These are phyloP conservation scores for Symbiodinium pilosum DNA, from an alignment of 73 alveolate species.

Conservation along the genomic window DNA sequence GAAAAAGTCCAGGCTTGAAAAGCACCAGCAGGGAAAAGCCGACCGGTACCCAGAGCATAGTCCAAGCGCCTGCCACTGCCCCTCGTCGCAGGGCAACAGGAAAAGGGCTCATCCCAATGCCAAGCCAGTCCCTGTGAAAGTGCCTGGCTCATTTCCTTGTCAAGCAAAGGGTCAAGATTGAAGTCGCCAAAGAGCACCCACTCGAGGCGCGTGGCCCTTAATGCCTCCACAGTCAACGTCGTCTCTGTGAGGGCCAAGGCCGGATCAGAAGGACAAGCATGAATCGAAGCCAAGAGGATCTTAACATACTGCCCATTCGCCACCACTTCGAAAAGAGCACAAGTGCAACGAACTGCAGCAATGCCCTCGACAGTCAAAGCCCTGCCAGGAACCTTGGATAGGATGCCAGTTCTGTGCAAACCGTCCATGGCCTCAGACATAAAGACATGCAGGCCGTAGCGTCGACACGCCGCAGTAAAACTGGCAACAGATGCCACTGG, in stretches of 20 bases:
- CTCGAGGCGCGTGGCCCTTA: background rate
- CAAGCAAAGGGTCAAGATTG: background rate
- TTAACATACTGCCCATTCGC: background rate
- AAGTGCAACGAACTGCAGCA: background rate
- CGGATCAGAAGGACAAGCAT: background rate
- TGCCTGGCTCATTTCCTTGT: background rate
- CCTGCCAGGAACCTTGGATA: background rate
- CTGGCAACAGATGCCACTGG: background rate
- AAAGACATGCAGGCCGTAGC: background rate
- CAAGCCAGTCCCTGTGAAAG: background rate
- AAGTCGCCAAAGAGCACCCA: background rate
- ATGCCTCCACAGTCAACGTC: background rate
- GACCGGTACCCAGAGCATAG: background rate
- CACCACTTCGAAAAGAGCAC: background rate
- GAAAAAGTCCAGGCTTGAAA: background rate
- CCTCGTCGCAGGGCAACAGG: background rate
- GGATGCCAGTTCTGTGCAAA: background rate
- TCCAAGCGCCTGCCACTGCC: slow-evolving; percentile 9
- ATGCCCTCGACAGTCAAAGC: background rate
- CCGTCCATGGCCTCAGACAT: background rate
- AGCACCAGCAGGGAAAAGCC: background rate
- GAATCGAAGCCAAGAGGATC: background rate
- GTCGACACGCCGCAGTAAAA: background rate
- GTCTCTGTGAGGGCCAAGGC: background rate
- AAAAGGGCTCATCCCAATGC: background rate